A percentile compares a stretch with the other conserved stretches of the same genome.
phyloP scores from a whole-genome alignment of 345 rosid genomes.

The Euphorbia tirucalli region DNA sequence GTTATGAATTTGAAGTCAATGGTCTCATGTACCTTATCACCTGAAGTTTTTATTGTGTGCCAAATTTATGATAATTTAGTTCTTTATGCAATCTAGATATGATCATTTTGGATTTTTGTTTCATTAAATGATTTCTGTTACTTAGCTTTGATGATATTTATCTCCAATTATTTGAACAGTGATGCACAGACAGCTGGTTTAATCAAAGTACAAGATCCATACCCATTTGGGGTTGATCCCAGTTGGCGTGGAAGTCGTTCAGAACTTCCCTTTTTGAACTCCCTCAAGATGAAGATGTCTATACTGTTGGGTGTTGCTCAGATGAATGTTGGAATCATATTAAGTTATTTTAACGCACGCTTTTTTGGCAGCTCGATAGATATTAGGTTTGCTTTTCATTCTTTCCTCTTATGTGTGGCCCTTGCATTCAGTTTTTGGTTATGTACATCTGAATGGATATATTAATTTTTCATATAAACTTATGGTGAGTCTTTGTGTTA shows the following conservation, averaged over 20 bases:
- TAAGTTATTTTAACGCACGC: slow-evolving; percentile 90
- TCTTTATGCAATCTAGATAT: slow-evolving; percentile 1
- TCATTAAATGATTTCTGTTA: slow-evolving; percentile 6
- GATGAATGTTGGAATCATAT: slow-evolving; percentile 83
- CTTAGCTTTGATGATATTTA: background rate
- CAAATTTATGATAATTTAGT: background rate
- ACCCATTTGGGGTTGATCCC: slow-evolving; percentile 98
- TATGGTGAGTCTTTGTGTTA: slow-evolving; percentile 34
- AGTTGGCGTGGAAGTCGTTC: slow-evolving; percentile 99
- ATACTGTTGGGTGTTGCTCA: slow-evolving; percentile 86
- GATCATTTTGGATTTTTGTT: background rate
- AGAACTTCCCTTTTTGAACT: slow-evolving; percentile 89
- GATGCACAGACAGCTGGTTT: slow-evolving; percentile 75
- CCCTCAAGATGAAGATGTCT: slow-evolving; percentile 99
- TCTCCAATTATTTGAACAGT: slow-evolving; percentile 42
- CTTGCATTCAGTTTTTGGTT: background rate
- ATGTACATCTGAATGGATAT: background rate
- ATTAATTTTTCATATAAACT: slow-evolving; percentile 13
- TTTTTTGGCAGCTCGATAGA: slow-evolving; percentile 71
- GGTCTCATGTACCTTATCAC: background rate
- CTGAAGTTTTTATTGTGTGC: background rate
- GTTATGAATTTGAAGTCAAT: background rate
- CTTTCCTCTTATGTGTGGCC: background rate
- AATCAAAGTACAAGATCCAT: slow-evolving; percentile 72
- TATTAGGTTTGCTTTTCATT: slow-evolving; percentile 50